A percentile compares a stretch with the other conserved stretches of the same genome.
phyloP scores from a whole-genome alignment of 805 yeast species.

The Teunomyces funiuensis region DNA sequence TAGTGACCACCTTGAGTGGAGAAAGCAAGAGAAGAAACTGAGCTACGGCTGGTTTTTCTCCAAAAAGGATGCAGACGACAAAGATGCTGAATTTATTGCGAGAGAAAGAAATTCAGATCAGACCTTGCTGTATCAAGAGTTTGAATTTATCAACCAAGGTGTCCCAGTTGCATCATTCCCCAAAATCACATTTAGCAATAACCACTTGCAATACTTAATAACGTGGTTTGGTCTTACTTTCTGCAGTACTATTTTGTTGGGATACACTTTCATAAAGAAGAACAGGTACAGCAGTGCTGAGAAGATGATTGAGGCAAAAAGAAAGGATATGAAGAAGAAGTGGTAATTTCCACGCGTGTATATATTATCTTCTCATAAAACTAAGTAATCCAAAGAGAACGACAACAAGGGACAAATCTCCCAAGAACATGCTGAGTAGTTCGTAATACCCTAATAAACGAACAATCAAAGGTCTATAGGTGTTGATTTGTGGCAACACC shows the following conservation, averaged over 20 bases:
- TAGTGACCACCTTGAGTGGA: constrained; percentile 61
- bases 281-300: constrained; percentile 37
- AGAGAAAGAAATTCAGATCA: constrained; percentile 23
- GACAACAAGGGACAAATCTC: constrained; percentile 37
- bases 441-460: constrained; percentile 37
- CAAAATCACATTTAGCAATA: constrained; percentile 78
- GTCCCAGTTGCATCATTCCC: constrained; percentile 87
- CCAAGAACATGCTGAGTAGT: constrained; percentile 33
- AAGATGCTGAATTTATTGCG: constrained; percentile 21
- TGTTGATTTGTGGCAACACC: constrained; percentile 33
- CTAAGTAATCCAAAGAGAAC: constrained; percentile 40
- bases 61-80: constrained; percentile 8
- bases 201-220: constrained; percentile 86
- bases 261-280: constrained; percentile 31
- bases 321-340: constrained; percentile 33
- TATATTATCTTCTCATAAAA: constrained; percentile 3
- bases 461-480: constrained; percentile 28
- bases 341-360: constrained; percentile 3
- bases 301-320: constrained; percentile 39
- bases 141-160: constrained; percentile 71
- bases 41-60: constrained; percentile 12
- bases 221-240: constrained; percentile 93
- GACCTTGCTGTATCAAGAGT: constrained; percentile 41
- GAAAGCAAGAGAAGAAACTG: constrained; percentile 10
- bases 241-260: constrained; percentile 67